These are phyloP conservation scores for Ligustrum vulgare DNA, from an alignment of 257 asterid genomes.

Conservation along the genomic window DNA sequence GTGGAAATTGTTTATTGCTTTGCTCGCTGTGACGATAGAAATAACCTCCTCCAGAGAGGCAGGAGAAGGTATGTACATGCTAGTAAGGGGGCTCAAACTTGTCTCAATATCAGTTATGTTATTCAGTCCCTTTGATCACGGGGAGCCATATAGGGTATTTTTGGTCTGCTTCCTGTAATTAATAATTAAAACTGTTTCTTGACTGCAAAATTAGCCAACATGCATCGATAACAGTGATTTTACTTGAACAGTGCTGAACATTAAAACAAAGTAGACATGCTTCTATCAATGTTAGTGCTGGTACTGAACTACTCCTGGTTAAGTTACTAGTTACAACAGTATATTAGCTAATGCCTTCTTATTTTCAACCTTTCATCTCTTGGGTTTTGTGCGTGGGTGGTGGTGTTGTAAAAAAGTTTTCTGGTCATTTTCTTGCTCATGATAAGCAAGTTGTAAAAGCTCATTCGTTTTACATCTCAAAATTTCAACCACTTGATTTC, in stretches of 20 bases:
- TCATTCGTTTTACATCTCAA: neutral
- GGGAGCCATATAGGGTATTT: neutral
- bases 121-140: no score
- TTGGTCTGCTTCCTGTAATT: neutral
- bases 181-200: no score
- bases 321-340: neutral
- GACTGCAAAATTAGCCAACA: neutral
- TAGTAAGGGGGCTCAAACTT: no score
- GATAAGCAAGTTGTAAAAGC: neutral
- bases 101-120: no score
- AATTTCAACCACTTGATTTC: constrained; percentile 14
- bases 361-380: no score
- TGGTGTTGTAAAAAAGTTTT: neutral
- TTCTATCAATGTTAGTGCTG: neutral
- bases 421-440: neutral
- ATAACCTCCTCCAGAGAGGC: no score
- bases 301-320: neutral
- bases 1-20: no score
- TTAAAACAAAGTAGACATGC: neutral
- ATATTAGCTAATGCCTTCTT: neutral
- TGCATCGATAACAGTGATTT: neutral
- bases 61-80: no score
- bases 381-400: no score
- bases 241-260: neutral
- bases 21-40: no score